phyloP scores from a whole-genome alignment of 1,139 yeast genomes.

The Casaregolazyma suthepensis region DNA sequence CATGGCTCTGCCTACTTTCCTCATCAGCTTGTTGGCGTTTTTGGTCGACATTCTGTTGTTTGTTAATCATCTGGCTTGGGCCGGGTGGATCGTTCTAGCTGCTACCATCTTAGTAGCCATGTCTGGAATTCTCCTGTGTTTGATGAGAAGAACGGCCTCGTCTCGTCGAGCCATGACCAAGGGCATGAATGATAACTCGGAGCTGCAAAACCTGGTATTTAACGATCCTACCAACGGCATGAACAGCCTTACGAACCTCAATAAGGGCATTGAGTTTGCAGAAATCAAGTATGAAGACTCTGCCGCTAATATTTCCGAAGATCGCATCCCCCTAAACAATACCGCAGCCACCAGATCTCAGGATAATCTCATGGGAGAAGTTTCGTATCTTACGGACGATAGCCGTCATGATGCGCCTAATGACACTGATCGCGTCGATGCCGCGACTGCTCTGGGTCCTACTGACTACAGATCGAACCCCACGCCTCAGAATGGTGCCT shows the following conservation, averaged over 20 bases:
- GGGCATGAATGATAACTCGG: conserved; percentile 24
- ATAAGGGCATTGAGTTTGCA: conserved; percentile 16
- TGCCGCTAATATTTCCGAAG: conserved; percentile 13
- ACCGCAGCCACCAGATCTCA: conserved; percentile 3
- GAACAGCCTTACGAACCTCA: conserved; percentile 5
- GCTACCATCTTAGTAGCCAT: conserved; percentile 41
- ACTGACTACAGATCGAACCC: conserved; percentile 9
- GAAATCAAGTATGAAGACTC: conserved; percentile 20
- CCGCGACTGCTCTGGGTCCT: conserved; percentile 7
- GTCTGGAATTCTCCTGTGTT: conserved; percentile 39
- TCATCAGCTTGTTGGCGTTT: conserved; percentile 45
- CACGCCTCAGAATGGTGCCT: not conserved
- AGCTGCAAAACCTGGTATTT: conserved; percentile 21
- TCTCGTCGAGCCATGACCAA: conserved; percentile 39
- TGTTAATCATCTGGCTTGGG: conserved; percentile 47
- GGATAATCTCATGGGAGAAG: conserved; percentile 1
- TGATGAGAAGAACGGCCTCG: conserved; percentile 48
- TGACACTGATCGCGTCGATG: conserved; percentile 18
- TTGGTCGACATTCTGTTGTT: conserved; percentile 50
- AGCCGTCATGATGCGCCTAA: conserved; percentile 13
- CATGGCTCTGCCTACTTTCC: conserved; percentile 42
- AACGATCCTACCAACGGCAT: conserved; percentile 11
- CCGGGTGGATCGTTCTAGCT: conserved; percentile 48
- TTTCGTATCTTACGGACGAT: conserved; percentile 6
- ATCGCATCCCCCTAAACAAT: conserved; percentile 15